Conservation (phyloP, 2,329 filamentous ascomycete genomes). For the Elsinoe necatrix region DNA sequence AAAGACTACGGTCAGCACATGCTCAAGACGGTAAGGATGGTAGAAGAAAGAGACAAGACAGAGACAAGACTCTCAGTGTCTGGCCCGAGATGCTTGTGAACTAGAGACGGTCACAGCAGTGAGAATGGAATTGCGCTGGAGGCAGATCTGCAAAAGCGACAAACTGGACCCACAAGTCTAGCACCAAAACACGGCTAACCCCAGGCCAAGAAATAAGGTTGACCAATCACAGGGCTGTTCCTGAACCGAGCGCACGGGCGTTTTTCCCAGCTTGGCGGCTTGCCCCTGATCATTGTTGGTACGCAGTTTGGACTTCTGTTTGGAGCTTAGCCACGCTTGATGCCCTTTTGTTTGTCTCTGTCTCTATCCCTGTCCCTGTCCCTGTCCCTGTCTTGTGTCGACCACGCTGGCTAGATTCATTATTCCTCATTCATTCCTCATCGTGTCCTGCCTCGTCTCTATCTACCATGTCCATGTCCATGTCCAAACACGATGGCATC, state of each 20-base stretch:
- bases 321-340: not conserved
- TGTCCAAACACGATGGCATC: not conserved
- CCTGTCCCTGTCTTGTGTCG: constrained; percentile 1
- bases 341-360: not conserved
- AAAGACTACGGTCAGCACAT: constrained; percentile 14
- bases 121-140: constrained; percentile 9
- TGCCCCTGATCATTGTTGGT: constrained; percentile 5
- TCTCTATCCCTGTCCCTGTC: constrained; percentile 6
- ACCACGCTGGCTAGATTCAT: not conserved
- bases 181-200: constrained; percentile 6
- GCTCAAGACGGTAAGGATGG: not conserved
- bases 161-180: not conserved
- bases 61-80: constrained; percentile 7
- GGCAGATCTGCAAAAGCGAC: constrained; percentile 12
- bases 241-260: not conserved
- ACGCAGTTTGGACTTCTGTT: not conserved
- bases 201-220: not conserved
- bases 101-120: not conserved
- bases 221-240: constrained; percentile 4
- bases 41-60: constrained; percentile 10
- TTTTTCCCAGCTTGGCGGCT: not conserved
- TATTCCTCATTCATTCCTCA: not conserved
- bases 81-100: not conserved
- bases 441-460: not conserved
- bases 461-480: not conserved